These are phyloP conservation scores for Leucocoprinus birnbaumii DNA, from an alignment of 768 basidiomycete species.

Conservation along the genomic window DNA sequence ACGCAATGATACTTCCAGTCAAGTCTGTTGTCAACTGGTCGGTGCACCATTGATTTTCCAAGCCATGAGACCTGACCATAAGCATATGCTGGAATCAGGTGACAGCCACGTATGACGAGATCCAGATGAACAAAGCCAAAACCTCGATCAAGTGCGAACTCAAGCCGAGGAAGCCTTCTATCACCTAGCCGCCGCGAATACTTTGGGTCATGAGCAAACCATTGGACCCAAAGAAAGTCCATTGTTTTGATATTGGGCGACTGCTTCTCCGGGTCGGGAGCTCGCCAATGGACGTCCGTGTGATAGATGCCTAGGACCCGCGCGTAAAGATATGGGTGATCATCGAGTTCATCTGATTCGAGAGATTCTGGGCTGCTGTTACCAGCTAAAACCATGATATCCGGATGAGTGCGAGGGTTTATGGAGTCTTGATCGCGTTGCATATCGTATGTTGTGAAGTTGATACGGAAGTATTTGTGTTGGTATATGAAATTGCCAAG, in stretches of 20 bases:
- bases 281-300: slow-evolving; percentile 11
- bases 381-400: no score
- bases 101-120: slow-evolving; percentile 27
- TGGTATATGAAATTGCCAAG: no score
- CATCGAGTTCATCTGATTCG: no score
- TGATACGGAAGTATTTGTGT: no score
- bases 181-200: slow-evolving; percentile 22
- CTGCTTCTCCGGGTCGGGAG: not conserved
- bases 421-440: no score
- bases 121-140: slow-evolving; percentile 34
- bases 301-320: slow-evolving; percentile 24
- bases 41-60: not conserved
- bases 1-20: not conserved
- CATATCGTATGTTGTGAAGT: no score
- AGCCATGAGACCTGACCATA: not conserved
- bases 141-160: slow-evolving; percentile 26
- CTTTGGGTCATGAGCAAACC: slow-evolving; percentile 27
- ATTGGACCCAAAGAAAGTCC: slow-evolving; percentile 32
- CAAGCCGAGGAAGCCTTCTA: slow-evolving; percentile 30
- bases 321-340: slow-evolving; percentile 10
- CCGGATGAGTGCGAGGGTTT: no score
- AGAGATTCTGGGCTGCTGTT: no score
- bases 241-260: slow-evolving; percentile 19
- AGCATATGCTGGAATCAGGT: slow-evolving; percentile 31
- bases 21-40: not conserved